These are phyloP conservation scores for Sordariomycetes sp. DNA, from an alignment of 2,329 filamentous ascomycete species.

Conservation along the genomic window DNA sequence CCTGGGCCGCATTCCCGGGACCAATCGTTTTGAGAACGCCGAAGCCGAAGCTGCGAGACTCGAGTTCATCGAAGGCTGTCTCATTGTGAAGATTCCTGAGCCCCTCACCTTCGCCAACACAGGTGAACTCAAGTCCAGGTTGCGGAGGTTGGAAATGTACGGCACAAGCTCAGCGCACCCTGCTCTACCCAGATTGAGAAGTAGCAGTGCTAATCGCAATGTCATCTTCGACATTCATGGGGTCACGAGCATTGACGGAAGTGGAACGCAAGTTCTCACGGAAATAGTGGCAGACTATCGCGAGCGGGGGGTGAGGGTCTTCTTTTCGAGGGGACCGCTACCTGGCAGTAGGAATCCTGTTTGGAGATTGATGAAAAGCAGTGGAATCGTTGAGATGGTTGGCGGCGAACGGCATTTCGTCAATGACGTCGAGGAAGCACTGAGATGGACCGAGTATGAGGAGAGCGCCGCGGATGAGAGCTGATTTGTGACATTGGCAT, in stretches of 20 bases:
- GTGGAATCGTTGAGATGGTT: slow-evolving; percentile 76
- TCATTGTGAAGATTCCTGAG: slow-evolving; percentile 97
- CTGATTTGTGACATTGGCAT: no score
- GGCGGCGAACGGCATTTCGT: slow-evolving; percentile 76
- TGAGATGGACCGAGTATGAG: slow-evolving; percentile 71
- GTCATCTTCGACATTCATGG: slow-evolving; percentile 97
- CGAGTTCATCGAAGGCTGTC: slow-evolving; percentile 82
- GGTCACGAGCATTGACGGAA: slow-evolving; percentile 91
- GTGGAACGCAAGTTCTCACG: slow-evolving; percentile 79
- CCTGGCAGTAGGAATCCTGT: slow-evolving; percentile 38
- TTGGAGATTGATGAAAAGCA: slow-evolving; percentile 63
- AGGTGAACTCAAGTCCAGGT: slow-evolving; percentile 75
- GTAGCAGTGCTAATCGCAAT: slow-evolving; percentile 76
- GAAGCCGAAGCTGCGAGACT: slow-evolving; percentile 63
- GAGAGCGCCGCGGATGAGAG: no score
- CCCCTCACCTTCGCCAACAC: slow-evolving; percentile 96
- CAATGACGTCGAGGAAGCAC: slow-evolving; percentile 71
- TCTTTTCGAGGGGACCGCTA: slow-evolving; percentile 54
- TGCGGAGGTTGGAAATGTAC: slow-evolving; percentile 79
- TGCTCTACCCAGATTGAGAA: slow-evolving; percentile 69
- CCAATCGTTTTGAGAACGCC: slow-evolving; percentile 77
- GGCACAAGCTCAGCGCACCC: slow-evolving; percentile 82
- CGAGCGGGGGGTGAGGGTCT: slow-evolving; percentile 67
- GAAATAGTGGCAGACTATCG: slow-evolving; percentile 82
- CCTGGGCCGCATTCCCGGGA: slow-evolving; percentile 78